Base-by-base conservation (phyloP, 441 rosid genomes). In the Kokia cookei region DNA sequence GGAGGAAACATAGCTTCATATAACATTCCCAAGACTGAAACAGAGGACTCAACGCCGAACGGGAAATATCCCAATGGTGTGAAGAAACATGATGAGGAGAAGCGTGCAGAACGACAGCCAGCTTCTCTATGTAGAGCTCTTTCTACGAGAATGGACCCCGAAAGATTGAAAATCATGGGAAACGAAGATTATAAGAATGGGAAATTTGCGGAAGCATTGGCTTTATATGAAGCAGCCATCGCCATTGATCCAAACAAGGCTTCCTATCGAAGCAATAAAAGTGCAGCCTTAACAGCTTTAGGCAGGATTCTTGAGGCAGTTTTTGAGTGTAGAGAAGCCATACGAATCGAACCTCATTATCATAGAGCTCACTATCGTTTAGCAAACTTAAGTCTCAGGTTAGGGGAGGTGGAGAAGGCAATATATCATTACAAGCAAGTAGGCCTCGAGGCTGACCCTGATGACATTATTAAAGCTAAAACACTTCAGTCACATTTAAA, bases 111-210 rank as follows among this genome's bases (percentile, higher is more conserved):
- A 13, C 79, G 77, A 8, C 82, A 74, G 8, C 66, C 85, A 0
- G 87, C 81, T 65, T 89, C 99, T 4, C 84, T 95, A 48, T 95
- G 99, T 65, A 86, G 97, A 54, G 95, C 95, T 5, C 73, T 93
- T 27, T 93, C 99, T 0, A 95, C 99, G 0, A 84, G 98, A 81
- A 95, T 93, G 96, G 99, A 95, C 75, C 99, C 99, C 0, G 99
- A 95, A 77, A 89, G 88, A 7, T 77, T 95, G 83, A 95, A 95
- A 79, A 90, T 91, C 2, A 88, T 90, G 98, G 99, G 98, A 0
- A 95, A 95, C 60, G 99, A 95, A 78, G 99, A 95, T 82, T 95
- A 93, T 80, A 95, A 93, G 87, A 92, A 82, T 5, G 98, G 99
- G 37, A 91, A 87, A 73, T 93, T 91, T n/a, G 93, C 88, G 0